Percentiles rank a stretch among this genome's conserved stretches.
phyloP scores from a whole-genome alignment of 2,329 filamentous ascomycete genomes.

The Thermomyces lanuginosus region DNA sequence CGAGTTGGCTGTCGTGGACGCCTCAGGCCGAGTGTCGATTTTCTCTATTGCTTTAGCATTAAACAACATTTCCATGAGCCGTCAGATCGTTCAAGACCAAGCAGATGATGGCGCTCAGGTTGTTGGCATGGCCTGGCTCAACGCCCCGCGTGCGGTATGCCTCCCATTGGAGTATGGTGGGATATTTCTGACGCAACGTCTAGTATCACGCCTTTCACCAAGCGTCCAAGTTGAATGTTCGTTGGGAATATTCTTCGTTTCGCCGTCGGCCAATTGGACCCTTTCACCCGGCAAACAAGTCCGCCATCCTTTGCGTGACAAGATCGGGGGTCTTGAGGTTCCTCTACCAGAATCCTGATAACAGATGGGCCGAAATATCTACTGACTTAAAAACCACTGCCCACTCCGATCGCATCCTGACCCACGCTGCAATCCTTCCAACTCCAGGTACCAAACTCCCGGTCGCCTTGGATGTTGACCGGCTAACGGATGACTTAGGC shows the following conservation, averaged over 20 bases:
- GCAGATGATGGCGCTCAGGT: conserved; percentile 60
- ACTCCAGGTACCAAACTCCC: conserved; percentile 45
- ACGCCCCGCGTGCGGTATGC: conserved; percentile 35
- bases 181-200: conserved; percentile 4
- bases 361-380: conserved; percentile 53
- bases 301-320: conserved; percentile 61
- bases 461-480: conserved; percentile 2
- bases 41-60: conserved; percentile 54
- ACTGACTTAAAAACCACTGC: conserved; percentile 59
- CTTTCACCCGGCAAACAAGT: conserved; percentile 50
- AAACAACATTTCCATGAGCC: conserved; percentile 50
- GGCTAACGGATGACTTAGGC: conserved; percentile 5
- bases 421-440: conserved; percentile 59
- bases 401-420: conserved; percentile 58
- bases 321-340: conserved; percentile 57
- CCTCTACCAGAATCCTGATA: conserved; percentile 59
- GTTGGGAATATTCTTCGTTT: conserved; percentile 55
- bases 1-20: conserved; percentile 72
- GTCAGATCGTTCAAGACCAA: conserved; percentile 49
- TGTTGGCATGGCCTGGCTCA: conserved; percentile 76
- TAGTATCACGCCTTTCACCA: conserved; percentile 36
- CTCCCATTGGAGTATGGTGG: conserved; percentile 12
- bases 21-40: conserved; percentile 59
- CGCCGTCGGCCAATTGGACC: conserved; percentile 52
- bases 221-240: conserved; percentile 43